Evolutionary conservation across 2,329 filamentous ascomycete genomes (phyloP).

Genomic region (Ceratocystis variospora): DNA sequence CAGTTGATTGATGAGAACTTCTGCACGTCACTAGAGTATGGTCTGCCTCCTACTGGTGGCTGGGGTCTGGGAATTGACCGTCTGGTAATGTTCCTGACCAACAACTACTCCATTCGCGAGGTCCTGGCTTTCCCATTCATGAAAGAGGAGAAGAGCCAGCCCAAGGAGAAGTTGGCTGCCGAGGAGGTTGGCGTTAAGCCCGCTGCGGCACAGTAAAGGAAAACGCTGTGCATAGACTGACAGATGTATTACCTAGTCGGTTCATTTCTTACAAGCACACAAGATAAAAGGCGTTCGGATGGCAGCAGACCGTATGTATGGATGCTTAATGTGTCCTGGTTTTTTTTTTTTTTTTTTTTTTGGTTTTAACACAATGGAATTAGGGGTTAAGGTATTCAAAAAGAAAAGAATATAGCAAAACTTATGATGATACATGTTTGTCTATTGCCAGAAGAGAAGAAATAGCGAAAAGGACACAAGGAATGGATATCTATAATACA

Average conservation of each 20-base stretch:
- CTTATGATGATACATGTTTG: neutral
- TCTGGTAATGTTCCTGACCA: slow-evolving; percentile 86
- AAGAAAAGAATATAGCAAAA: slow-evolving; percentile 11
- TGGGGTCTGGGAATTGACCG: slow-evolving; percentile 96
- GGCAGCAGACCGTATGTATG: neutral
- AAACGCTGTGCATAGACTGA: neutral
- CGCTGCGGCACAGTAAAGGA: slow-evolving; percentile 44
- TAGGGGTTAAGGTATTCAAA: slow-evolving; percentile 16
- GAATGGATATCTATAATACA: neutral
- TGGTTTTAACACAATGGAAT: slow-evolving; percentile 12
- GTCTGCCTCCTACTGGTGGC: slow-evolving; percentile 83
- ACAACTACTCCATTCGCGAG: slow-evolving; percentile 90
- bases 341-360: neutral
- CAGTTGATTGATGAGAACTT: slow-evolving; percentile 95
- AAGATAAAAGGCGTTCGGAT: neutral
- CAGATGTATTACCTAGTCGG: neutral
- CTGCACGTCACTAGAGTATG: slow-evolving; percentile 77
- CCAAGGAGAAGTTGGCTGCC: slow-evolving; percentile 41
- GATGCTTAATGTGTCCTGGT: neutral
- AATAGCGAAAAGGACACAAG: neutral
- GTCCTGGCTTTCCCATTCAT: slow-evolving; percentile 95
- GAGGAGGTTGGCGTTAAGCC: slow-evolving; percentile 50
- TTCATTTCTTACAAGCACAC: neutral
- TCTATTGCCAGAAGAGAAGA: neutral
- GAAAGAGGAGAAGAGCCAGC: slow-evolving; percentile 57